Evolutionary conservation across 768 basidiomycete genomes (phyloP).

Genomic region (Lanmaoa pseudosensibilis): DNA sequence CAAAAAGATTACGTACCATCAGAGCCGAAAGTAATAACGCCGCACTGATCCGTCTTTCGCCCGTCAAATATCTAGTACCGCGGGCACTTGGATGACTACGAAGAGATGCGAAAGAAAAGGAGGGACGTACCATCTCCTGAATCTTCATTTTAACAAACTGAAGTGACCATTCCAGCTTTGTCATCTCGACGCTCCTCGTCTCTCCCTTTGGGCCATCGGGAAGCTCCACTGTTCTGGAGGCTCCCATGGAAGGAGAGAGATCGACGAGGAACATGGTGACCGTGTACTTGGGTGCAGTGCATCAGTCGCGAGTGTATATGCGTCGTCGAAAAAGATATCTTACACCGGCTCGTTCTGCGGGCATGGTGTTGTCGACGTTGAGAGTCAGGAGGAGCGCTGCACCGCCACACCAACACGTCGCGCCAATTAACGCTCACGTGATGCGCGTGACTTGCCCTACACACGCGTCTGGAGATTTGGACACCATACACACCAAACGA

Average conservation of each 20-base stretch:
- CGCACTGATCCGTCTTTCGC: conserved; percentile 91
- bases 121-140: conserved; percentile 76
- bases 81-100: neutral
- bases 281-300: conserved; percentile 55
- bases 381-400: conserved; percentile 18
- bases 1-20: conserved; percentile 47
- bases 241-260: conserved; percentile 83
- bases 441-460: conserved; percentile 11
- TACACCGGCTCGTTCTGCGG: conserved; percentile 79
- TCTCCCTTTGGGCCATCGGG: conserved; percentile 54
- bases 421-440: conserved; percentile 35
- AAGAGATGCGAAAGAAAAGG: neutral
- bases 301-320: conserved; percentile 1
- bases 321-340: conserved; percentile 20
- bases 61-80: conserved; percentile 76
- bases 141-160: conserved; percentile 89
- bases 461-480: too few relatives aligned
- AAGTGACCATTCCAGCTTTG: conserved; percentile 78
- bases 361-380: conserved; percentile 45
- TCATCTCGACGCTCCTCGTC: conserved; percentile 53
- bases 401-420: conserved; percentile 24
- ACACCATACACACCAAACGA: too few relatives aligned
- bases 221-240: conserved; percentile 54
- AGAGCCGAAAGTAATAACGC: conserved; percentile 86
- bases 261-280: conserved; percentile 91